Percentiles rank a stretch among this genome's conserved stretches.
Conservation (phyloP, 108 stramenopile species). For the Nitzschia sp. region DNA sequence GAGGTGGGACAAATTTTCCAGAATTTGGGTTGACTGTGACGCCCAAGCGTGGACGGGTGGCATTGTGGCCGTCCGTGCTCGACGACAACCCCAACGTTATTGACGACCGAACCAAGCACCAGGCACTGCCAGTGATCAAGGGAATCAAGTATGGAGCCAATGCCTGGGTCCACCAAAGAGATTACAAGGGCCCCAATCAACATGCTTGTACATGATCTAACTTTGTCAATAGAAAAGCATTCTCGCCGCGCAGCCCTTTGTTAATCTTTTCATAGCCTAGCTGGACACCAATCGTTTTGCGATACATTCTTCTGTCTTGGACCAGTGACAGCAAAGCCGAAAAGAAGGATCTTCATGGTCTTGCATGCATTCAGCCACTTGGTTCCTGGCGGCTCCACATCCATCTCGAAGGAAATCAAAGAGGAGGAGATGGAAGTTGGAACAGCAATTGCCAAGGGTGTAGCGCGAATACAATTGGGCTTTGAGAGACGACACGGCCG, state of each 20-base stretch:
- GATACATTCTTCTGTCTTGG: slow-evolving; percentile 30
- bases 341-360: slow-evolving; percentile 37
- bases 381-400: slow-evolving; percentile 34
- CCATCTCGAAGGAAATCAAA: slow-evolving; percentile 47
- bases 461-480: slow-evolving; percentile 31
- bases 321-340: slow-evolving; percentile 48
- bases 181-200: slow-evolving; percentile 45
- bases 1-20: slow-evolving; percentile 87
- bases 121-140: slow-evolving; percentile 74
- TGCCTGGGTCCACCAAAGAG: slow-evolving; percentile 86
- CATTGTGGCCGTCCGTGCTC: slow-evolving; percentile 80
- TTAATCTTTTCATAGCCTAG: no score
- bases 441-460: slow-evolving; percentile 53
- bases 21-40: slow-evolving; percentile 54
- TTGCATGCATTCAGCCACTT: slow-evolving; percentile 40
- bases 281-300: slow-evolving; percentile 8
- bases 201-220: slow-evolving; percentile 9
- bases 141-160: slow-evolving; percentile 89
- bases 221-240: no score
- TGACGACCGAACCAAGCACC: slow-evolving; percentile 76
- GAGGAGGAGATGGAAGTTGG: slow-evolving; percentile 42
- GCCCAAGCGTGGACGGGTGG: slow-evolving; percentile 71
- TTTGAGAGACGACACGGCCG: slow-evolving; percentile 39
- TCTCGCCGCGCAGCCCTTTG: no score
- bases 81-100: slow-evolving; percentile 57